Base-by-base conservation (phyloP, 768 basidiomycete genomes). In the Russula virescens region DNA sequence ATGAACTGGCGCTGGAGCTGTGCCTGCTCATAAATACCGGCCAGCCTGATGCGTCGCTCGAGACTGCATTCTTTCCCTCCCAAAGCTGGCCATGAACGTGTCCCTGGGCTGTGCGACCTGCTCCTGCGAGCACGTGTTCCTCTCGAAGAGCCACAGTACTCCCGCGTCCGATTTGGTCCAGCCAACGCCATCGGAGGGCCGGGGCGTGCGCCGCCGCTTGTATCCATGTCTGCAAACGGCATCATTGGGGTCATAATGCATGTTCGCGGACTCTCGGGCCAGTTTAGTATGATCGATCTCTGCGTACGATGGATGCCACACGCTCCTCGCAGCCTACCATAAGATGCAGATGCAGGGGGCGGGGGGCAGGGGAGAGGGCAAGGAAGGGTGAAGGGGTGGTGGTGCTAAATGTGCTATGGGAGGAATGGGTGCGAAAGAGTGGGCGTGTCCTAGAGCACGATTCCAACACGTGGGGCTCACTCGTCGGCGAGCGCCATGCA, bases 211-310 rank as follows among this genome's bases (percentile, higher is more conserved):
- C 21, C 60, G 53, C 2, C 53, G 49, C 11, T 19, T 61, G 21
- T 46, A 23, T 61, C 46, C 6, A 38, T 61, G 26, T 53, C 60
- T 2, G 14, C n/a, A 14, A 42, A 61, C 11, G 53, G 60, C 26
- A 61, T 61, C 46, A 40, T 61, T 38, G 55, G 60, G 47, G 54
- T 61, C 9, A 54, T 61, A 38, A 56, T 62, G 61, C 54, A 62
- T 23, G 23, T 62, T 16, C 55, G 56, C 28, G 42, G 28, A 1
- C 10, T 34, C 0, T 56, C 54, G 8, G 61, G 61, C 2, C 42
- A 34, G 21, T 56, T 45, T 26, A 35, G 48, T 16, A 62, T 54
- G 18, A 42, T 62, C 38, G 54, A 62, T 26, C 54, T 62, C 38
- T 43, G 28, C 21, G 61, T 62, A 38, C 54, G 54, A 8, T n/a